Evolutionary conservation across 768 basidiomycete species (phyloP), one percentile per base, ranked within the genome.

Genomic region (Erythrobasidium yunnanense): DNA sequence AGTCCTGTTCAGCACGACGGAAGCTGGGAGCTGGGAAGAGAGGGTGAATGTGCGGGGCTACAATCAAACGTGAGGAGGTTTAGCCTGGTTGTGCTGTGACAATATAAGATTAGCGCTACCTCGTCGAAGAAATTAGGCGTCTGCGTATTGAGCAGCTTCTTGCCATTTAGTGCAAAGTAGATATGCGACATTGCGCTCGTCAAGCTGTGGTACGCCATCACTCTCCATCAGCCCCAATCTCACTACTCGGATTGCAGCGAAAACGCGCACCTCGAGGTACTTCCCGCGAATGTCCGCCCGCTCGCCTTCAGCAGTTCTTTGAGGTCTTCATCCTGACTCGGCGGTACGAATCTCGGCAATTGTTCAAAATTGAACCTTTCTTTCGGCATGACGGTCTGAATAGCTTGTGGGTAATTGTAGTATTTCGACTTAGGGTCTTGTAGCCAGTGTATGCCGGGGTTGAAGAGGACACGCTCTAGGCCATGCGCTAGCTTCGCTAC

Each of bases 351-450:
- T 0, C 81, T 80, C 2, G 81, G 78, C 0, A 91, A 75, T 1
- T 87, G 82, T 55, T 87, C 85, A 66, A 90, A 95, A 5, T 85
- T 90, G 72, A 96, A 96, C 50, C 90, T 84, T 3, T 80, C 82
- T 4, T 90, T 83, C 65, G 82, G 78, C 0, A 91, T 89, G 50
- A 99, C 82, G 1, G 76, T 75, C 75, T 88, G 82, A 3, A 95
- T 77, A 73, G 81, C 82, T 2, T 84, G 69, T 8, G 84, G 76
- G 73, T 90, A 96, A 73, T 92, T 92, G 77, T 87, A 92, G 15
- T 89, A 85, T 4, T 83, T 81, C 0, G 90, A 87, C 18, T 87
- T 81, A 0, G 89, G 87, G 73, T 97, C 90, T 71, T 84, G 83
- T 1, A 95, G 77, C 85, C 88, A 88, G 71, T 90, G 88, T 0